Conservation (phyloP, 169 alveolate genomes). For the Cryptosporidium viatorum region DNA sequence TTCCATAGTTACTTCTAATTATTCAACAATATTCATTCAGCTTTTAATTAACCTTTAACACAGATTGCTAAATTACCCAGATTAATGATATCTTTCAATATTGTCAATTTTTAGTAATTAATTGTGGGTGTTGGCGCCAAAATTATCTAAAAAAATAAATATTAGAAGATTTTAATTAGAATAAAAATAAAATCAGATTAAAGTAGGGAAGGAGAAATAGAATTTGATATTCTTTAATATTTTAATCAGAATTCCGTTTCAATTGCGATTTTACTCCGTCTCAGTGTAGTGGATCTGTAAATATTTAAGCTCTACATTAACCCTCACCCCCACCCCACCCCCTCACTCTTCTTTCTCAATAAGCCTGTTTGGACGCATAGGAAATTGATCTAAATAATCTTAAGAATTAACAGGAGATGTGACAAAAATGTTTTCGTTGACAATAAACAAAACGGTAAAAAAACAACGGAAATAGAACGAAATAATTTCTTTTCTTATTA, state of each 20-base stretch:
- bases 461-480: no score
- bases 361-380: background rate
- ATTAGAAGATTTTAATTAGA: no score
- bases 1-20: conserved; percentile 2
- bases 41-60: background rate
- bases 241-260: background rate
- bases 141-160: background rate
- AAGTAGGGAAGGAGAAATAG: background rate
- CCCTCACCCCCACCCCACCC: background rate
- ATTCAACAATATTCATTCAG: background rate
- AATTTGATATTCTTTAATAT: no score
- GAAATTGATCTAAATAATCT: no score
- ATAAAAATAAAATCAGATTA: background rate
- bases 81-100: background rate
- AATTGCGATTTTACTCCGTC: no score
- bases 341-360: background rate
- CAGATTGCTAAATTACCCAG: background rate
- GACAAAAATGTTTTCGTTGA: background rate
- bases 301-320: no score
- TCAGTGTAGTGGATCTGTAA: background rate
- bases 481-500: no score
- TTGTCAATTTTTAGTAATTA: background rate
- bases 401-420: no score
- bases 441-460: no score
- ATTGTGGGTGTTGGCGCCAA: conserved; percentile 3